phyloP scores from a whole-genome alignment of 2,329 filamentous ascomycete species.

The Alternaria consortialis region DNA sequence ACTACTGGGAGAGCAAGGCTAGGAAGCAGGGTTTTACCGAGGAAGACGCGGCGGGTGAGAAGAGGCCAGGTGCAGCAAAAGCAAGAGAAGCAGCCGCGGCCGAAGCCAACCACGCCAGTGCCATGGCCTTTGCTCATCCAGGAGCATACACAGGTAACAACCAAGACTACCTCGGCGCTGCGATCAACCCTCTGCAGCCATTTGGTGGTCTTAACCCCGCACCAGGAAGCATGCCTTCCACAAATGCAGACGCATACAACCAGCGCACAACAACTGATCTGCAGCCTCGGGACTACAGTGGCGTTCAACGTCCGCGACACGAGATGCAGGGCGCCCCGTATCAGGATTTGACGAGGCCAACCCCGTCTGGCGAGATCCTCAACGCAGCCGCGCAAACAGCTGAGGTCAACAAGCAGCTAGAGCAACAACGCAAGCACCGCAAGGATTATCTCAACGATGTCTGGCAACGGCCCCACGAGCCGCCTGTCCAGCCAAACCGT shows the following conservation, averaged over 20 bases:
- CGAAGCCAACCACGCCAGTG: constrained; percentile 65
- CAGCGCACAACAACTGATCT: constrained; percentile 78
- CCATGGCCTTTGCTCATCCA: constrained; percentile 44
- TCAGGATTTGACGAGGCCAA: constrained; percentile 83
- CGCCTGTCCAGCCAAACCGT: constrained; percentile 64
- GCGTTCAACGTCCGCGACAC: constrained; percentile 84
- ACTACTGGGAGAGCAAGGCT: constrained; percentile 98
- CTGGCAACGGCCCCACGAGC: constrained; percentile 85
- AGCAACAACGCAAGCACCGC: constrained; percentile 80
- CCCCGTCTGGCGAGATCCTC: constrained; percentile 78
- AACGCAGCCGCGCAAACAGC: constrained; percentile 88
- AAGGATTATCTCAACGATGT: constrained; percentile 80
- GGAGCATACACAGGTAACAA: constrained; percentile 44
- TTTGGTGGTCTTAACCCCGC: constrained; percentile 70
- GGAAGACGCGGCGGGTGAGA: constrained; percentile 93
- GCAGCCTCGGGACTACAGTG: constrained; percentile 81
- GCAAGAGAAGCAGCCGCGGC: constrained; percentile 82
- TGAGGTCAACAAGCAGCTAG: constrained; percentile 87
- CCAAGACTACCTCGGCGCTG: constrained; percentile 43
- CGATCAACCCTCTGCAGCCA: constrained; percentile 45
- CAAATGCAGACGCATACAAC: constrained; percentile 70
- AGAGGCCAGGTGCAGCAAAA: constrained; percentile 90
- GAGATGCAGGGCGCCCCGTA: constrained; percentile 85
- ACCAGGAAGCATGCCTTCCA: constrained; percentile 76
- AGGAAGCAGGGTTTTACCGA: constrained; percentile 98